These are phyloP conservation scores for Pharus latifolius DNA, from an alignment of 176 grass and related monocot genomes.

Conservation along the genomic window DNA sequence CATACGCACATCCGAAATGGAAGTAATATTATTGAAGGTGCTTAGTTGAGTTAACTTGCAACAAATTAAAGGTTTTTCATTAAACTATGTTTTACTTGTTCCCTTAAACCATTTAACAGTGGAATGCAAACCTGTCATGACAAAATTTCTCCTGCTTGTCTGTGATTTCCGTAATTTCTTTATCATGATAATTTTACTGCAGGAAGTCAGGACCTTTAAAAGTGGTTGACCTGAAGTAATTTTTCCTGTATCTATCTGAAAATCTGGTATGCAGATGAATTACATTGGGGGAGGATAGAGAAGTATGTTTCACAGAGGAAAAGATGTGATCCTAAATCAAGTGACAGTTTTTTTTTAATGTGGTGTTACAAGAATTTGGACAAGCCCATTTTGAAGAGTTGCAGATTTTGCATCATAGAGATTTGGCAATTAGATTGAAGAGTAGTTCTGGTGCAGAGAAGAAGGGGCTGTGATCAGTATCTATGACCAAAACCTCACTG, in stretches of 20 bases:
- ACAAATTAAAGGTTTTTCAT: background rate
- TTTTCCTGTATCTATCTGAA: too few species aligned
- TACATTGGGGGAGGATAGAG: too few species aligned
- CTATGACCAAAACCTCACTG: slow-evolving; percentile 42
- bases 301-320: slow-evolving; percentile 18
- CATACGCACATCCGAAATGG: background rate
- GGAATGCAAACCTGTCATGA: too few species aligned
- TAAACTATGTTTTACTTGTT: background rate
- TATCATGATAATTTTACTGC: too few species aligned
- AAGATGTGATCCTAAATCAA: slow-evolving; percentile 11
- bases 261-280: too few species aligned
- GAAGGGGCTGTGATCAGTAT: slow-evolving; percentile 61
- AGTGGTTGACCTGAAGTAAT: too few species aligned
- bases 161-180: too few species aligned
- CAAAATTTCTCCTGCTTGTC: too few species aligned
- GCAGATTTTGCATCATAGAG: slow-evolving; percentile 32
- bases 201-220: too few species aligned
- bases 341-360: background rate
- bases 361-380: slow-evolving; percentile 12
- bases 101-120: slow-evolving; percentile 3
- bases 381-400: background rate
- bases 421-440: slow-evolving; percentile 41
- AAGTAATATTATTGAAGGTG: background rate
- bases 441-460: slow-evolving; percentile 50
- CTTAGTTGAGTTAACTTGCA: background rate